Base-by-base conservation (phyloP, 2,329 filamentous ascomycete genomes). In the Atkinsonella texensis region DNA sequence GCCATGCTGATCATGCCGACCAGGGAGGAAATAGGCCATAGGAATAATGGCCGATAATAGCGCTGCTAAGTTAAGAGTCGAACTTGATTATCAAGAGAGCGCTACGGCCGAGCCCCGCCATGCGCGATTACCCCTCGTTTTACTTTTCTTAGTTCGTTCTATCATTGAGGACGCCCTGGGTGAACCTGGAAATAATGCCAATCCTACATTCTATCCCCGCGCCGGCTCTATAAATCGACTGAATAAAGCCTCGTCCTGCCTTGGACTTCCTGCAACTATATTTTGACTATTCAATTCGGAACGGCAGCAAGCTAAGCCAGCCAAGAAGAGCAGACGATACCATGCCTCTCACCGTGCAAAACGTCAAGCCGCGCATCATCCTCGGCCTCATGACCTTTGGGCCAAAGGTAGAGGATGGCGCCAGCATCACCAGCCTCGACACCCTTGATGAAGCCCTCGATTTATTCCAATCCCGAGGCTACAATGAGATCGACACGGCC, bases 301-400 rank as follows among this genome's bases (percentile, higher is more conserved):
- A 28, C 28, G 28, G 28, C 28, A 28, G 4, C 7, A 8, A 28
- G 28, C 28, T 4, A 28, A 28, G 20, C 20, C 20, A 28, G 28
- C 28, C 28, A 28, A 28, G 28, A 8, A 8, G 28, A 38, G 9
- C 6, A 38, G 15, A 38, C 35, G 1, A 38, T 9, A 38, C 6
- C 32, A 77, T 77, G 74, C 71, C 74, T 62, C 71, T 76, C 54
- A 58, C 74, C 57, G 64, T 62, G 13, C 65, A 68, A 46, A 65
- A 63, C 35, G 61, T 64, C 51, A 84, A 81, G 58, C 76, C 83
- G 56, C 79, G 85, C 56, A 74, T 89, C 60, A 88, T 95, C 73
- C 81, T 95, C 40, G 88, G 89, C 57, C 76, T 89, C 51, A 93
- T 94, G 89, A 90, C 85, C 63, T 89, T 89, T 71, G 86, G 85